Conservation (phyloP, 106 monocot species). For the Agapanthus africanus region DNA sequence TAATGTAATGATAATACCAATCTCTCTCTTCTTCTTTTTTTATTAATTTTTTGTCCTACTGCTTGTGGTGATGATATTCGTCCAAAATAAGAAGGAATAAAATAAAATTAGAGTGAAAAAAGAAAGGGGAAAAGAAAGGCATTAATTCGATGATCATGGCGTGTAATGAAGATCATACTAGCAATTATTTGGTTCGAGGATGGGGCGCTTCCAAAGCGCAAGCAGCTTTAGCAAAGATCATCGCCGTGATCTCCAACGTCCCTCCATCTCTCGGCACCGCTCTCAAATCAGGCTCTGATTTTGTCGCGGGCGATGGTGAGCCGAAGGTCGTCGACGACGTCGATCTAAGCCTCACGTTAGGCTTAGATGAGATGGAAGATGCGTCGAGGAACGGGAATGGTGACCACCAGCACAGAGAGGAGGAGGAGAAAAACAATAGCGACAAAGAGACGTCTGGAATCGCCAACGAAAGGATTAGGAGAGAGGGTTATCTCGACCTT, state of each 20-base stretch:
- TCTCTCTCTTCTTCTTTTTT: too few species aligned
- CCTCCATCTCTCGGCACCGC: conserved; percentile 5
- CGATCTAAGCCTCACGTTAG: conserved; percentile 23
- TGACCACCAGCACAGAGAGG: not conserved
- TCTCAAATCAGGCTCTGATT: not conserved
- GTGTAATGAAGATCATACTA: not conserved
- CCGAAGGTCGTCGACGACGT: not conserved
- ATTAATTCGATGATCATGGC: not conserved
- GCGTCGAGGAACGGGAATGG: conserved; percentile 14
- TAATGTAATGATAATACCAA: too few species aligned
- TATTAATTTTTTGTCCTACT: too few species aligned
- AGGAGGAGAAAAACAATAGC: not conserved
- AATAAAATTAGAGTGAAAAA: too few species aligned
- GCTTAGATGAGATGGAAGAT: not conserved
- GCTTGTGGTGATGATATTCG: too few species aligned
- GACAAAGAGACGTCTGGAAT: not conserved
- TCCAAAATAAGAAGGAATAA: not conserved
- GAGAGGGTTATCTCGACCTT: conserved; percentile 23
- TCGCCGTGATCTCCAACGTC: conserved; percentile 26
- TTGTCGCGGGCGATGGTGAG: not conserved
- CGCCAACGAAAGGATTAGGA: not conserved
- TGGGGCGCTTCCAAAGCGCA: conserved; percentile 18
- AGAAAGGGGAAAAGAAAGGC: too few species aligned
- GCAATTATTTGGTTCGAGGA: too few species aligned
- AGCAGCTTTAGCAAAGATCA: conserved; percentile 22